Conservation (phyloP, 2,329 filamentous ascomycete species). For the Cladophialophora chaetospira region DNA sequence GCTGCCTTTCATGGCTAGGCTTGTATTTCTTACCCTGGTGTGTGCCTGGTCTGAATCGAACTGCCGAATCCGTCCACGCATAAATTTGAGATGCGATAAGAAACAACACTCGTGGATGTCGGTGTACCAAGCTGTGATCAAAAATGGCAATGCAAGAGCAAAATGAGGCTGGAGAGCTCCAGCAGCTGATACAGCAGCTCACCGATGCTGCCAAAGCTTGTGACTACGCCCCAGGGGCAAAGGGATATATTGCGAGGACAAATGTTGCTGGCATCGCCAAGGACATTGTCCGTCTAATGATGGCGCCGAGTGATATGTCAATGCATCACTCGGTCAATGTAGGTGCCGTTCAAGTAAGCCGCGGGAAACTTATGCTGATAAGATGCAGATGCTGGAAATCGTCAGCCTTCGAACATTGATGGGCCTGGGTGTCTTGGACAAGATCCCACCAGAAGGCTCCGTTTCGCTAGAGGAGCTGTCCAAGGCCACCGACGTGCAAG, state of each 20-base stretch:
- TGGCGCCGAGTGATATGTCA: conserved; percentile 17
- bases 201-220: conserved; percentile 14
- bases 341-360: background rate
- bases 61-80: too few species aligned
- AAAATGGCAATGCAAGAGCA: background rate
- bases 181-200: conserved; percentile 7
- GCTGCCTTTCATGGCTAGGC: too few species aligned
- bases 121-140: background rate
- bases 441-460: conserved; percentile 31
- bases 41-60: too few species aligned
- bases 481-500: conserved; percentile 11
- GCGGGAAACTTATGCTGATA: background rate
- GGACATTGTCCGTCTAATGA: conserved; percentile 19
- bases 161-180: conserved; percentile 7
- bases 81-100: background rate
- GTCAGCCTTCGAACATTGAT: conserved; percentile 31
- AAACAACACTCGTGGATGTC: background rate
- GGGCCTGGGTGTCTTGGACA: conserved; percentile 30
- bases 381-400: conserved; percentile 27
- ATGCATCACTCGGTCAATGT: conserved; percentile 19
- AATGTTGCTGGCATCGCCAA: conserved; percentile 16
- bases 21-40: too few species aligned
- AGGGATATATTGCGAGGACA: conserved; percentile 10
- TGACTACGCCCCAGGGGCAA: conserved; percentile 3
- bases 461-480: conserved; percentile 18